Evolutionary conservation across 2,329 filamentous ascomycete species (phyloP).

Genomic region (Cladosporium oxysporum): DNA sequence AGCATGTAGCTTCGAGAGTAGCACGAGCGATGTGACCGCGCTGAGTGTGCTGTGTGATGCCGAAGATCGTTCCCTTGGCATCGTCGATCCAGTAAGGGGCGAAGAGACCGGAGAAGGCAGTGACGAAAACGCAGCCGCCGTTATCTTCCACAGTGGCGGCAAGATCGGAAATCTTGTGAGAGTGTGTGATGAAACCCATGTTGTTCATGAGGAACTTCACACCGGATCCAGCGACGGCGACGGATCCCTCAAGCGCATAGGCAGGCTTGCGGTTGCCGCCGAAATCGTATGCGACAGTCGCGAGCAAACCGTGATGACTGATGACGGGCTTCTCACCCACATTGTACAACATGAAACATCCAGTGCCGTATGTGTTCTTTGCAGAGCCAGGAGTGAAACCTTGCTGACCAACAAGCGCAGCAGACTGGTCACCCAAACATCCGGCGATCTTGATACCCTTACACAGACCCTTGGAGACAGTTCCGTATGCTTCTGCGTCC

Average conservation of each 20-base stretch:
- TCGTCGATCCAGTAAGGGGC: constrained; percentile 95
- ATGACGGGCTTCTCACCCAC: constrained; percentile 79
- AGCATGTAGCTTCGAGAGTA: constrained; percentile 83
- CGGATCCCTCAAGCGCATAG: constrained; percentile 79
- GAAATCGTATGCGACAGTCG: constrained; percentile 83
- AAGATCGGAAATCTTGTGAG: constrained; percentile 64
- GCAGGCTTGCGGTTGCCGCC: constrained; percentile 55
- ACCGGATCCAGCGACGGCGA: constrained; percentile 76
- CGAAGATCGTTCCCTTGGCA: constrained; percentile 84
- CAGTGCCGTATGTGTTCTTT: constrained; percentile 87
- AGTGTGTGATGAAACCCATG: constrained; percentile 64
- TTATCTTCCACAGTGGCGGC: constrained; percentile 70
- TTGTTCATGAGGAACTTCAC: constrained; percentile 49
- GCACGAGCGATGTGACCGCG: constrained; percentile 81
- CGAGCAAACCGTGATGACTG: constrained; percentile 74
- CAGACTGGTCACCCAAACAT: constrained; percentile 82
- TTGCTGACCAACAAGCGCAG: constrained; percentile 70
- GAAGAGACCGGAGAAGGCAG: constrained; percentile 86
- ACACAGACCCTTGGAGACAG: constrained; percentile 58
- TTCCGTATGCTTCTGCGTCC: constrained; percentile 68
- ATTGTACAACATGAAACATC: constrained; percentile 83
- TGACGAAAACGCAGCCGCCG: constrained; percentile 82
- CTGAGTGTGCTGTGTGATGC: constrained; percentile 79
- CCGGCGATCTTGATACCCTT: constrained; percentile 73
- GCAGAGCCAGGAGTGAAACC: constrained; percentile 77